Conservation (phyloP, 495 filamentous ascomycete genomes). For the Annulohypoxylon maeteangense region DNA sequence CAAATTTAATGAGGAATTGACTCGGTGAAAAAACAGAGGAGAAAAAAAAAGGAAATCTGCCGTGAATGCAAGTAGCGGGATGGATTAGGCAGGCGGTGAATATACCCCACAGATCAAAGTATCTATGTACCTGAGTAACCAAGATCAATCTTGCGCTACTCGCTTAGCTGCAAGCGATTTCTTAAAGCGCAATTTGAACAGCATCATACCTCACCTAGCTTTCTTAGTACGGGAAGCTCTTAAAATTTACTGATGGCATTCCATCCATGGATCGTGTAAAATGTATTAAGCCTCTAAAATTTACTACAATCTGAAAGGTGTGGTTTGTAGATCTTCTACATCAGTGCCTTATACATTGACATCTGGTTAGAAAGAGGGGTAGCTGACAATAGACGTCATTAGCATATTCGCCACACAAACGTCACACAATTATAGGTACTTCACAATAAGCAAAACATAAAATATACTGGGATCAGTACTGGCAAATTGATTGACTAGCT, state of each 20-base stretch:
- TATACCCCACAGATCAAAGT: constrained; percentile 21
- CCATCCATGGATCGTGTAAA: not conserved
- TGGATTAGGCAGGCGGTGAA: constrained; percentile 46
- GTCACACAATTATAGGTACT: constrained; percentile 8
- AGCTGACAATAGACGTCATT: constrained; percentile 18
- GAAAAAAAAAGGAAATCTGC: constrained; percentile 35
- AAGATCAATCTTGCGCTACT: constrained; percentile 2
- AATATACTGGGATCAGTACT: constrained; percentile 20
- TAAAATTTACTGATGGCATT: not conserved
- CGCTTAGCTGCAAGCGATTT: not conserved
- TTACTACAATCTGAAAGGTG: no score
- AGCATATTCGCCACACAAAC: not conserved
- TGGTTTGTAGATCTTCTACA: not conserved
- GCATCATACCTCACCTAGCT: not conserved
- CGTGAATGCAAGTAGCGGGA: constrained; percentile 9
- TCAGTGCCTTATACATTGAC: not conserved
- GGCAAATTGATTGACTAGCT: constrained; percentile 39
- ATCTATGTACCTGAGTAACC: constrained; percentile 12
- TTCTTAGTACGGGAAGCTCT: not conserved
- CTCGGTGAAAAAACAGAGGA: constrained; percentile 10
- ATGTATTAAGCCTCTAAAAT: not conserved
- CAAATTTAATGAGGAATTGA: constrained; percentile 22
- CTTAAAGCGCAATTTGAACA: not conserved
- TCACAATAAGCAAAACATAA: not conserved
- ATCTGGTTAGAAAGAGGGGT: not conserved